These are phyloP conservation scores for Saururus chinensis DNA, from an alignment of 164 flowering plant genomes.

Conservation along the genomic window DNA sequence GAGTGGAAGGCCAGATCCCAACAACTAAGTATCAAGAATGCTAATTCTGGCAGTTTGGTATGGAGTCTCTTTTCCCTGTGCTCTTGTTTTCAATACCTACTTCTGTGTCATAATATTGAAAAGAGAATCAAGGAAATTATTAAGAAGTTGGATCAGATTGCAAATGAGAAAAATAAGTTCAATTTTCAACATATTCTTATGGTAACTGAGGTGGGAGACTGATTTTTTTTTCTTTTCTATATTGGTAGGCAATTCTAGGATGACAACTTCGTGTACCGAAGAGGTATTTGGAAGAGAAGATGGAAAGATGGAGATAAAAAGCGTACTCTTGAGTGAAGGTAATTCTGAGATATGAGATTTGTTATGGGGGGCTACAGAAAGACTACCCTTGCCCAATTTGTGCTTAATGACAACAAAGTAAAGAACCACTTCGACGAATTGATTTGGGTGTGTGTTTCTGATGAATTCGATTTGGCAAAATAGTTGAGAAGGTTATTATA, in stretches of 20 bases:
- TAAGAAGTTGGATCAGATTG: neutral
- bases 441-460: conserved; percentile 3
- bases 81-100: neutral
- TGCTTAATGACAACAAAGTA: neutral
- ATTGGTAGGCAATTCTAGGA: neutral
- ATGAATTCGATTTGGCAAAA: neutral
- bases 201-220: neutral
- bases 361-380: conserved; percentile 9
- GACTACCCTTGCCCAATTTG: conserved; percentile 6
- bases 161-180: neutral
- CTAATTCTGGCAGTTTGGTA: neutral
- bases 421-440: neutral
- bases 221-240: too few relatives aligned
- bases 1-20: neutral
- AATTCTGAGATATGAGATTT: neutral
- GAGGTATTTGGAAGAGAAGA: conserved; percentile 2
- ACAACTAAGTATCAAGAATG: neutral
- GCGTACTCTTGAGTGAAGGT: neutral
- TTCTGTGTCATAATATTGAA: neutral
- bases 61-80: too few relatives aligned
- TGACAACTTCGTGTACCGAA: neutral
- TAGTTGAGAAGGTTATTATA: neutral
- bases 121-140: neutral
- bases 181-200: neutral
- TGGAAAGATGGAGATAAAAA: neutral